Base-by-base conservation (phyloP, 139 green algal species). In the Chlorella sp. region DNA sequence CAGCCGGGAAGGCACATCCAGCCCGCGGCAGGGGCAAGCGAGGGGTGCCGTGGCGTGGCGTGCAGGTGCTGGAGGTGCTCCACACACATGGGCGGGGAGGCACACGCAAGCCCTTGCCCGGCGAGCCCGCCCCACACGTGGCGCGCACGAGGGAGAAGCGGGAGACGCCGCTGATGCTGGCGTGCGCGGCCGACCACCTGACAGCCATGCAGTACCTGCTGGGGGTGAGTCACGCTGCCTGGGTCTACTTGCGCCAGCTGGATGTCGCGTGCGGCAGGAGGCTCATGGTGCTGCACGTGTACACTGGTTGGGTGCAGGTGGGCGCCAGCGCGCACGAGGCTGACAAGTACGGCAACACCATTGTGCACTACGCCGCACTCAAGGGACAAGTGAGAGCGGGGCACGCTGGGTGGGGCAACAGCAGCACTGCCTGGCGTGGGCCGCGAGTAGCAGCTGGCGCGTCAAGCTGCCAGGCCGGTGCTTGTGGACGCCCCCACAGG, bases 31-130 rank as follows among this genome's bases (percentile, higher is more conserved):
- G n/a, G n/a, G n/a, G n/a, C n/a, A n/a, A n/a, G n/a, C n/a, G n/a
- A n/a, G n/a, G n/a, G n/a, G n/a, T n/a, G n/a, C n/a, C n/a, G n/a
- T n/a, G n/a, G n/a, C n/a, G n/a, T 55, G 24, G 55, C 30, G 6
- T 69, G 31, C 32, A 69, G 63, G 50, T 69, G 63, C 63, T 69
- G 33, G 63, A 69, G 31, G 63, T 50, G 3, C 63, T 69, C 14
- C 31, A 69, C 63, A 49, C 17, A 32, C 63, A 69, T 6, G 63
- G 63, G 2, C 31, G 32, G 27, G 31, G 63, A 5, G 63, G 20
- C 23, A 51, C 22, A 10, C 31, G 63, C 31, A 69, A 69, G 31
- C 63, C 63, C 5, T 32, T 69, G 31, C 63, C 63, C 10, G 63
- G 63, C 4, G 63, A 69, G 63, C 63, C 63, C 2, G 31, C 63